Base-by-base conservation (phyloP, 441 rosid genomes). In the Populus tomentosa region DNA sequence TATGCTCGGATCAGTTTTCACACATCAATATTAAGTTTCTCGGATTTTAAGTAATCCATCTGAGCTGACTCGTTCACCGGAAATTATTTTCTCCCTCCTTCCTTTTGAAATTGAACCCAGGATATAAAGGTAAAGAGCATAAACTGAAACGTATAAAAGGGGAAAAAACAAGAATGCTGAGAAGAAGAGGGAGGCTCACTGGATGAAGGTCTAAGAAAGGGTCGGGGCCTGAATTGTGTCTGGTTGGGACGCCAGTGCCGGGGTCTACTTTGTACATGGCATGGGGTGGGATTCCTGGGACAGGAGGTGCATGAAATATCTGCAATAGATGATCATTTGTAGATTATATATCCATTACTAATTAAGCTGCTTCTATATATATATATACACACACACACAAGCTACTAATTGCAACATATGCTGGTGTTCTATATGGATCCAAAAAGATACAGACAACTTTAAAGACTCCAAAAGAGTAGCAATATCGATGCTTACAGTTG, bases 151-250 rank as follows among this genome's bases (percentile, higher is more conserved):
- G 50, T 40, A 40, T 10, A 10, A 40, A 40, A 40, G 14, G 14
- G 14, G 14, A 38, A 38, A 10, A 20, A 69, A 56, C 2, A 2
- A 74, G 18, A 26, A 56, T 40, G 26, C 0, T 7, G 50, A 69
- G 21, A 73, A 65, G 1, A 30, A 62, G 59, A 70, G 56, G 82
- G 23, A 8, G 76, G 50, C 93, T 90, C 62, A 93, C 98, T 72
- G 94, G 96, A 71, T 87, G 90, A 70, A 89, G 80, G 85, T 95
- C 95, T 18, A 92, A 70, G 20, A 77, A 86, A 75, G 84, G 90
- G 56, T 83, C 86, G 42, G 86, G 89, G 77, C 82, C 83, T 71
- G 75, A 67, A 14, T 1, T 7, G 53, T 80, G 89, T 69, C 83
- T 73, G 50, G 86, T 62, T 1, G 81, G 88, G 76, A 87, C 80